These are phyloP conservation scores for Stromatinia cepivora DNA, from an alignment of 2,329 filamentous ascomycete genomes.

Conservation along the genomic window DNA sequence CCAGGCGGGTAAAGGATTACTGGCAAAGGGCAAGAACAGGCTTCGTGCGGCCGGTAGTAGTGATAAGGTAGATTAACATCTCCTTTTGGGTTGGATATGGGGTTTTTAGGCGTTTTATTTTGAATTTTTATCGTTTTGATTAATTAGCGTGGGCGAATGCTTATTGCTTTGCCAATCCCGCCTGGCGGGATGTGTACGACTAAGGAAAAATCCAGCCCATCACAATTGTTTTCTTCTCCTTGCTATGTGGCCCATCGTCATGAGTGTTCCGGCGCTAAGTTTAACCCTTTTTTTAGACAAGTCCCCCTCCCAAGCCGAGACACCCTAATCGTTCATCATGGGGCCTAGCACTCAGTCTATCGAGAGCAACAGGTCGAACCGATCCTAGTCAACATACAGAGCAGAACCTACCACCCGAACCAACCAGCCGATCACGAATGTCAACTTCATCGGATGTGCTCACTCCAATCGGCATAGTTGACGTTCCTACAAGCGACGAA, in stretches of 20 bases:
- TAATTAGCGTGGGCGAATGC: slow-evolving; percentile 33
- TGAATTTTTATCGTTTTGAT: slow-evolving; percentile 32
- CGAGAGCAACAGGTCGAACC: slow-evolving; percentile 9
- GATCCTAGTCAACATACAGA: slow-evolving; percentile 4
- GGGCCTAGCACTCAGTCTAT: slow-evolving; percentile 40
- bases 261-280: slow-evolving; percentile 38
- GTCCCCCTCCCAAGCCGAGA: slow-evolving; percentile 41
- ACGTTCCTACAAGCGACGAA: neutral
- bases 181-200: slow-evolving; percentile 40
- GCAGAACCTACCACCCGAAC: slow-evolving; percentile 15
- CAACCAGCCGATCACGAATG: neutral
- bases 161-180: slow-evolving; percentile 36
- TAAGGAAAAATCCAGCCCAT: slow-evolving; percentile 40
- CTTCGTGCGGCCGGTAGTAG: slow-evolving; percentile 61
- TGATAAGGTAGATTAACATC: slow-evolving; percentile 82
- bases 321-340: slow-evolving; percentile 49
- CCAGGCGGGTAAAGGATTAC: slow-evolving; percentile 81
- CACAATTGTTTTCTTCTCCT: slow-evolving; percentile 36
- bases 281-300: slow-evolving; percentile 41
- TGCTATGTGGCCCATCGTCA: slow-evolving; percentile 35
- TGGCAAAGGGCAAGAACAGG: slow-evolving; percentile 88
- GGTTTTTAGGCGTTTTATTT: slow-evolving; percentile 36
- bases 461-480: slow-evolving; percentile 4
- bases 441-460: slow-evolving; percentile 11
- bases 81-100: slow-evolving; percentile 39